Percentiles rank a stretch among this genome's conserved stretches.
phyloP scores from a whole-genome alignment of 768 basidiomycete species.

The Naganishia vishniacii region DNA sequence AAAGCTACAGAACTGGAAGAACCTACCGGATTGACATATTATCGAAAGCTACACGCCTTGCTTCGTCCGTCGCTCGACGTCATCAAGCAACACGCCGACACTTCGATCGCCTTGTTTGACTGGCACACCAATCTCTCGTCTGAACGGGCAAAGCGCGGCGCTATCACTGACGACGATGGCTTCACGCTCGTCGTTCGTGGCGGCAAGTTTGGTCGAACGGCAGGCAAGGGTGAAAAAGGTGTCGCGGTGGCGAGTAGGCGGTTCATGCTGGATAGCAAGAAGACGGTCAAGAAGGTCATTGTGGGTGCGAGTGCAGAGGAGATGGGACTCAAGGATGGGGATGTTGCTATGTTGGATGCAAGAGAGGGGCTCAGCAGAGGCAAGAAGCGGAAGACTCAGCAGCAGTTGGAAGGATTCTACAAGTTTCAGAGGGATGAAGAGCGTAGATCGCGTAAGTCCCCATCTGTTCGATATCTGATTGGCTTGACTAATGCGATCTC shows the following conservation, averaged over 20 bases:
- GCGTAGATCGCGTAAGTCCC: slow-evolving; percentile 66
- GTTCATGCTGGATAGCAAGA: slow-evolving; percentile 49
- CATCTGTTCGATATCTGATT: slow-evolving; percentile 5
- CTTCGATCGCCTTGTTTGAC: slow-evolving; percentile 70
- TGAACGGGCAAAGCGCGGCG: slow-evolving; percentile 53
- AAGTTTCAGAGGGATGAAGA: slow-evolving; percentile 85
- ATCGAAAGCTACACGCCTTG: slow-evolving; percentile 59
- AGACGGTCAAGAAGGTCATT: slow-evolving; percentile 27
- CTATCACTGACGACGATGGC: slow-evolving; percentile 86
- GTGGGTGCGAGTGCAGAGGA: slow-evolving; percentile 34
- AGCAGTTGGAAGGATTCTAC: slow-evolving; percentile 60
- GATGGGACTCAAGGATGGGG: slow-evolving; percentile 32
- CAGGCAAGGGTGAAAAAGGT: slow-evolving; percentile 79
- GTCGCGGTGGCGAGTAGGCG: slow-evolving; percentile 62
- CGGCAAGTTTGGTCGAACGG: slow-evolving; percentile 78
- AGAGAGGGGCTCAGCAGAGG: slow-evolving; percentile 55
- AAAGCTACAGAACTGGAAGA: slow-evolving; percentile 52
- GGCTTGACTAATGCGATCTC: slow-evolving; percentile 31
- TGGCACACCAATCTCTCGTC: slow-evolving; percentile 52
- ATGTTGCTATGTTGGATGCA: slow-evolving; percentile 28
- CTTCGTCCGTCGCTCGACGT: slow-evolving; percentile 69
- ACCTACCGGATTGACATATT: slow-evolving; percentile 68
- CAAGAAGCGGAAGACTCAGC: slow-evolving; percentile 59
- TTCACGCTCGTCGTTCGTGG: slow-evolving; percentile 91
- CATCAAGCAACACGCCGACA: slow-evolving; percentile 73